Conservation (phyloP, 495 filamentous ascomycete species). For the Tuber umbilicatum region DNA sequence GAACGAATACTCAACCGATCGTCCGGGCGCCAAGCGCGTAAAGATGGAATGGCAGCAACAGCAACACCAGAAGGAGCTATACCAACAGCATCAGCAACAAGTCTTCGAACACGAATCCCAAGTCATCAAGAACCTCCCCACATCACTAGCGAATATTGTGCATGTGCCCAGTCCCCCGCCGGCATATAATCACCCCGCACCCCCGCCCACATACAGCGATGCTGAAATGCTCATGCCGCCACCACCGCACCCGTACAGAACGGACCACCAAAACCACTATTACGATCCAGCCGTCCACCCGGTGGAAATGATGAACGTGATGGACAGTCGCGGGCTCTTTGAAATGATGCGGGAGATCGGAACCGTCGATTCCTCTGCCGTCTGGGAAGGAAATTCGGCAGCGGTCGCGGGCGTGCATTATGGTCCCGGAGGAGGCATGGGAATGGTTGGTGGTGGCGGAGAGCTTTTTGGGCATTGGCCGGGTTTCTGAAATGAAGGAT, state of each 20-base stretch:
- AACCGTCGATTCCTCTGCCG: constrained; percentile 6
- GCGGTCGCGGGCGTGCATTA: constrained; percentile 11
- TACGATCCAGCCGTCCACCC: background rate
- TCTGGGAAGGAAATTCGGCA: constrained; percentile 15
- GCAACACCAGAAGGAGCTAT: constrained; percentile 38
- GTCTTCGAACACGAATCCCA: constrained; percentile 36
- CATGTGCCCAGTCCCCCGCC: constrained; percentile 33
- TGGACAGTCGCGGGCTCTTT: constrained; percentile 34
- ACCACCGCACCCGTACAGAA: background rate
- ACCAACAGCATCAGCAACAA: constrained; percentile 27
- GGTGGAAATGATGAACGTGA: constrained; percentile 26
- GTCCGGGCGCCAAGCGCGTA: constrained; percentile 47
- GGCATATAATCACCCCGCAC: constrained; percentile 1
- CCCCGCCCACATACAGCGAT: constrained; percentile 6
- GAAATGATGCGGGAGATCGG: constrained; percentile 40
- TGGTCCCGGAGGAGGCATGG: constrained; percentile 18
- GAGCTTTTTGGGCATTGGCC: constrained; percentile 22
- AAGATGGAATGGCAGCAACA: constrained; percentile 44
- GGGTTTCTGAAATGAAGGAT: constrained; percentile 12
- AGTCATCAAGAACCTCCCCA: constrained; percentile 41
- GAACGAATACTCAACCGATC: constrained; percentile 27
- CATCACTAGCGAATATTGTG: constrained; percentile 47
- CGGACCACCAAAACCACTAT: background rate
- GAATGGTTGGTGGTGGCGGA: constrained; percentile 15
- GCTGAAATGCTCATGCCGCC: constrained; percentile 27